Evolutionary conservation across 1,284 basidiomycete species (phyloP), one percentile per base, ranked within the genome.

Genomic region (Boletus mariae): DNA sequence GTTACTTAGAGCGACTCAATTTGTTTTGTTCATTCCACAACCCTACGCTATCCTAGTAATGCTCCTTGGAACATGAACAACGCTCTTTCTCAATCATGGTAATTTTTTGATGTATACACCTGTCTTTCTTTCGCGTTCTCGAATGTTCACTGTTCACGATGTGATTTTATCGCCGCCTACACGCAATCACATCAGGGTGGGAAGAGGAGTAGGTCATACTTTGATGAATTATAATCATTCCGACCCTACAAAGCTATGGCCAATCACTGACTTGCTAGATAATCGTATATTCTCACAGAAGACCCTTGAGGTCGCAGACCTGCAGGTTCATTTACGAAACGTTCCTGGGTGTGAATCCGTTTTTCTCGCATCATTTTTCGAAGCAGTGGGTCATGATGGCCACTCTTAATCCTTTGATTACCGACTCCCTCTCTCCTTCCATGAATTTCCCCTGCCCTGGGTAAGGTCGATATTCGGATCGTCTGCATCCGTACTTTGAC

Each of bases 21-120:
- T 20, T 20, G 53, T 42, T 59, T 57, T 57, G 57, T 57, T 45
- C 41, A 25, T 58, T 38, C n/a, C 15, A 38, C 35, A 38, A 38
- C 35, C 35, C 10, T 8, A 28, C 31, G 15, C 41, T 11, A 13
- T 15, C 41, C 41, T 28, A 2, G 26, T 43, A 29, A 10, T 17
- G 42, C 28, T 29, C 17, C 31, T 10, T 31, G 35, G 15, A 5
- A 28, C 26, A 50, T 13, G 13, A 20, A 23, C 9, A 4, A 23
- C 23, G 29, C 31, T 48, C 48, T 47, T 47, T 38, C 11, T 29
- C 7, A 23, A 47, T 17, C n/a, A 26, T 47, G 46, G 15, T 32
- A 32, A 35, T 35, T 9, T 17, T 11, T 26, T 11, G 1, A 37
- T 38, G 46, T 26, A 38, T 15, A 23, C 29, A 40, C 38, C 20